Base-by-base conservation (phyloP, 305 asterid species). In the Solanum hybrid region DNA sequence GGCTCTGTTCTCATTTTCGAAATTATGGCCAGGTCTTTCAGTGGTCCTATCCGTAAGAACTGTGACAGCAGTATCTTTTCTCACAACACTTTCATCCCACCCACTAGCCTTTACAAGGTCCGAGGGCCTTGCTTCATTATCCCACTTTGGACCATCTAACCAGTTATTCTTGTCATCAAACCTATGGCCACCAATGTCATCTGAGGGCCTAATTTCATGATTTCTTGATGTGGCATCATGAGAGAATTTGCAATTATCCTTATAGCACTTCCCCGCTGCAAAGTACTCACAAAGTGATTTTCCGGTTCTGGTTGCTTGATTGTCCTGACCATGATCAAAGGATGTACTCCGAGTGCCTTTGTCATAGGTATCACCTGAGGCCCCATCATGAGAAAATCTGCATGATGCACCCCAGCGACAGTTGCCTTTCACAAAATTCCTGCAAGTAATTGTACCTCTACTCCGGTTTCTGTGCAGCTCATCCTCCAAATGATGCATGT, bases 331-430 rank as follows among this genome's bases (percentile, higher is more conserved):
- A 90, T 90, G 92, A 76, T 89, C 93, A 57, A 89, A 89, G 88
- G 95, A 93, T 41, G 91, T 65, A 89, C 90, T 89, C 89, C 93
- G 92, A 89, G 87, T 76, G 57, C 94, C 92, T 92, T 90, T 92
- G 72, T 90, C 93, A 89, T 88, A 91, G 89, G 37, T 88, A 38
- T 94, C 97, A 91, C 93, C 94, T 87, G 96, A 91, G 91, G 92
- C 92, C 79, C 82, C 89, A 90, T 92, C 94, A 91, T 97, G 99
- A 89, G 97, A 95, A 92, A 94, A 97, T 93, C 94, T 93, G 94
- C 99, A 97, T n/a, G 92, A 61, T 89, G 96, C 96, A 84, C 97
- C 99, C 98, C 96, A 96, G 51, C 95, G 94, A 89, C 98, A 95
- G 37, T 88, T 94, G 72, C 98, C 98, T 92, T 91, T 95, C 86